phyloP scores from a whole-genome alignment of 2,329 filamentous ascomycete species.

The Akanthomyces muscarius region DNA sequence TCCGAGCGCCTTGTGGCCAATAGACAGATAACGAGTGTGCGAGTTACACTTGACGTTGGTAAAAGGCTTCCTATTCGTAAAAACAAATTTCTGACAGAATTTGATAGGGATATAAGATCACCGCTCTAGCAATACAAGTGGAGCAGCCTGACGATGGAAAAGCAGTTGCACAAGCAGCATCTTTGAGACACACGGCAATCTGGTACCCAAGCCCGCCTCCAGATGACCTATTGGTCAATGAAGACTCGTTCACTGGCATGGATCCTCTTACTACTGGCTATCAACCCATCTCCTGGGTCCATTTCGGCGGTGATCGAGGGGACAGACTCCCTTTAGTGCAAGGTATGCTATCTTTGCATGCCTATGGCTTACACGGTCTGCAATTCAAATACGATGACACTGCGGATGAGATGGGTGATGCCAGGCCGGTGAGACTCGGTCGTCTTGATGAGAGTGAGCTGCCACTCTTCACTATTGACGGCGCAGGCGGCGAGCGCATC shows the following conservation, averaged over 20 bases:
- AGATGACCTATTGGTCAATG: neutral
- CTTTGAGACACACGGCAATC: neutral
- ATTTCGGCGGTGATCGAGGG: neutral
- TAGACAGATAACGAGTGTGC: neutral
- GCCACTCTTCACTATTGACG: neutral
- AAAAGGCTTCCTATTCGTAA: neutral
- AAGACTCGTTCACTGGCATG: neutral
- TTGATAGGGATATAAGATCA: constrained; percentile 1
- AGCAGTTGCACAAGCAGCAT: too few relatives aligned
- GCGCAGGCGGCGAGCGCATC: neutral
- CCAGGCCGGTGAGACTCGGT: neutral
- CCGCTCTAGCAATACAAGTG: neutral
- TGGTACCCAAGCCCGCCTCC: neutral
- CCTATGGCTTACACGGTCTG: neutral
- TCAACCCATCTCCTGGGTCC: neutral
- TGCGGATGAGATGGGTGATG: neutral
- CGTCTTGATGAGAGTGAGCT: too few relatives aligned
- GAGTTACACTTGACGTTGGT: neutral
- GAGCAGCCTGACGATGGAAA: neutral
- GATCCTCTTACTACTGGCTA: neutral
- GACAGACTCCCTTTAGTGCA: neutral
- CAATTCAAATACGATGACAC: neutral
- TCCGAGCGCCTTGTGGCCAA: neutral
- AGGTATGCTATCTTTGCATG: neutral
- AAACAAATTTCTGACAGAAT: neutral